Percentiles rank a stretch among this genome's conserved stretches.
Conservation (phyloP, 495 filamentous ascomycete species). For the Jackrogersella multiformis region DNA sequence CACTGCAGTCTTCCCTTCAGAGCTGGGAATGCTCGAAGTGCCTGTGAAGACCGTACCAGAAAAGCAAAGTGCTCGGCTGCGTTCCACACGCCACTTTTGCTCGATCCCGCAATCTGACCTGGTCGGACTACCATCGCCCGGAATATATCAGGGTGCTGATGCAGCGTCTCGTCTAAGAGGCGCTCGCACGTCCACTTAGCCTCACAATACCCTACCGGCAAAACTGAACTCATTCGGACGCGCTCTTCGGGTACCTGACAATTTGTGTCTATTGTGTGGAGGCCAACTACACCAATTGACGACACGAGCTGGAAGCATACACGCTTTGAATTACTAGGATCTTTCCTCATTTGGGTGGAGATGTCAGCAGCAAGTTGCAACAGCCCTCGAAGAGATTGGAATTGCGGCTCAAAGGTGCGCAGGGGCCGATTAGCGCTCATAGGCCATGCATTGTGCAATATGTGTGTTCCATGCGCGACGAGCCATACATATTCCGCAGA, state of each 20-base stretch:
- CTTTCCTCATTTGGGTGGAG: slow-evolving; percentile 21
- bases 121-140: slow-evolving; percentile 55
- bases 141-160: slow-evolving; percentile 54
- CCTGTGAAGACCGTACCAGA: slow-evolving; percentile 63
- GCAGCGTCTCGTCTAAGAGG: slow-evolving; percentile 60
- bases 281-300: slow-evolving; percentile 61
- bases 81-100: slow-evolving; percentile 63
- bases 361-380: slow-evolving; percentile 55
- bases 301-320: slow-evolving; percentile 64
- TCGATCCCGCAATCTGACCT: slow-evolving; percentile 63
- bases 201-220: slow-evolving; percentile 60
- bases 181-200: slow-evolving; percentile 63
- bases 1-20: slow-evolving; percentile 56
- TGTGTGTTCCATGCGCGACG: slow-evolving; percentile 64
- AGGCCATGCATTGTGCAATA: slow-evolving; percentile 68
- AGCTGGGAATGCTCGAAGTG: slow-evolving; percentile 54
- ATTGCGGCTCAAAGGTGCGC: slow-evolving; percentile 59
- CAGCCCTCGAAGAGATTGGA: slow-evolving; percentile 58
- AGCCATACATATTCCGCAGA: slow-evolving; percentile 45
- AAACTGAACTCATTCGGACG: slow-evolving; percentile 46
- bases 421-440: slow-evolving; percentile 61
- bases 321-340: slow-evolving; percentile 28
- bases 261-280: slow-evolving; percentile 47
- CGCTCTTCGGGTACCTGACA: slow-evolving; percentile 52
- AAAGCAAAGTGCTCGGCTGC: slow-evolving; percentile 58